Evolutionary conservation across 1,139 yeast genomes (phyloP).

Genomic region (Blastobotrys apis): DNA sequence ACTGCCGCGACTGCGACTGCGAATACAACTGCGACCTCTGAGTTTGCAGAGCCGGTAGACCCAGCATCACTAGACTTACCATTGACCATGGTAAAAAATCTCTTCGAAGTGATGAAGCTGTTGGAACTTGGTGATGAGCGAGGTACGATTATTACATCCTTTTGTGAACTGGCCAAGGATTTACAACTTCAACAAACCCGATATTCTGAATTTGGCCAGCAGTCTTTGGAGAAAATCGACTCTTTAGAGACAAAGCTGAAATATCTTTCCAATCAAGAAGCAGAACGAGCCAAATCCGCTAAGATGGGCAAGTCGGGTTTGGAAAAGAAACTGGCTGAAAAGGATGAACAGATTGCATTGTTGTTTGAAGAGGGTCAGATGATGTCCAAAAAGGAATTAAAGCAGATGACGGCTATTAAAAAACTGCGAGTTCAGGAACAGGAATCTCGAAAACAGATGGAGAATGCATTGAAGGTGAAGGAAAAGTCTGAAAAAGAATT

Average conservation of each 20-base stretch:
- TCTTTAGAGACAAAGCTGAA: slow-evolving; percentile 29
- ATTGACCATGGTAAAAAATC: slow-evolving; percentile 15
- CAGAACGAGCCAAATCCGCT: slow-evolving; percentile 24
- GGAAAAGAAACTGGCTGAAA: slow-evolving; percentile 38
- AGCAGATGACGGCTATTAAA: slow-evolving; percentile 63
- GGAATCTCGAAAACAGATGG: slow-evolving; percentile 27
- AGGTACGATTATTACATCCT: slow-evolving; percentile 10
- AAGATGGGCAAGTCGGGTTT: slow-evolving; percentile 23
- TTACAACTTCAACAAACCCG: slow-evolving; percentile 19
- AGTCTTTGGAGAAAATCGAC: slow-evolving; percentile 22
- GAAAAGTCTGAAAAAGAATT: slow-evolving; percentile 24
- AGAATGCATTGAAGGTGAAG: slow-evolving; percentile 22
- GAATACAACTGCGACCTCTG: not conserved
- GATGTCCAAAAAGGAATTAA: slow-evolving; percentile 69
- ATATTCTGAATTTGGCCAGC: slow-evolving; percentile 14
- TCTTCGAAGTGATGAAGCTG: slow-evolving; percentile 15
- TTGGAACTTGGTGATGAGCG: slow-evolving; percentile 12
- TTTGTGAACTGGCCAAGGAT: slow-evolving; percentile 12
- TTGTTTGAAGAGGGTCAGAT: slow-evolving; percentile 76
- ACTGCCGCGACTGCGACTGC: not conserved
- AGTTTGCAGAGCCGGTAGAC: slow-evolving; percentile 9
- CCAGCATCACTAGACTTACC: slow-evolving; percentile 14
- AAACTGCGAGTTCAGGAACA: slow-evolving; percentile 50
- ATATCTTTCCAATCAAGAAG: slow-evolving; percentile 27
- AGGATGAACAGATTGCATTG: slow-evolving; percentile 54